Evolutionary conservation across 371 early-diverging fungal species (phyloP).

Genomic region (Apophysomyces elegans): DNA sequence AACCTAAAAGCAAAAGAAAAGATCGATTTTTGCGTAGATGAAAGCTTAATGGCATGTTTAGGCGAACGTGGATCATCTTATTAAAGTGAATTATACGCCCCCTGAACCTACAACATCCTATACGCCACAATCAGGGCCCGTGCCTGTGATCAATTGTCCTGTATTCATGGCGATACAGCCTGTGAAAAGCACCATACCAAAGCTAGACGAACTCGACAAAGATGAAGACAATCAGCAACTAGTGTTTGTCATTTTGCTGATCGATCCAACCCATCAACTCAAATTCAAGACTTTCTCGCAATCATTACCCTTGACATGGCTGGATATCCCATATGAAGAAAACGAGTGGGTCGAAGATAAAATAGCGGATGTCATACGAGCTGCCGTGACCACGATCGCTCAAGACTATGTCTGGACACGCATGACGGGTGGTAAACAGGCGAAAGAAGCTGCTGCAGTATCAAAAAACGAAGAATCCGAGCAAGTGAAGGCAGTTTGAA

Average conservation of each 20-base stretch:
- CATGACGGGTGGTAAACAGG: constrained; percentile 49
- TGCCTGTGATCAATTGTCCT: constrained; percentile 61
- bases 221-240: constrained; percentile 41
- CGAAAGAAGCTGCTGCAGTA: constrained; percentile 16
- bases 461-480: not conserved
- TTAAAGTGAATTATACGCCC: constrained; percentile 51
- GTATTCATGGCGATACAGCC: constrained; percentile 72
- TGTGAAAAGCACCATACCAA: constrained; percentile 36
- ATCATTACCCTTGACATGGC: constrained; percentile 60
- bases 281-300: constrained; percentile 65
- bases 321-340: constrained; percentile 67
- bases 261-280: constrained; percentile 66
- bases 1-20: not conserved
- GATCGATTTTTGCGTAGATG: not conserved
- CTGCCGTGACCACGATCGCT: constrained; percentile 63
- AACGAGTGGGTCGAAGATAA: constrained; percentile 75
- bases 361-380: constrained; percentile 59
- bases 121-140: constrained; percentile 44
- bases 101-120: constrained; percentile 26
- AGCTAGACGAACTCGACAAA: constrained; percentile 30
- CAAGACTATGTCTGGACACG: constrained; percentile 76
- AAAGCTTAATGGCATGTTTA: constrained; percentile 10
- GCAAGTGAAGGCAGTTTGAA: not conserved
- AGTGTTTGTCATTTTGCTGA: constrained; percentile 55
- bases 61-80: constrained; percentile 60